These are phyloP conservation scores for Zychaea mexicana DNA, from an alignment of 371 early-diverging fungal species.

Conservation along the genomic window DNA sequence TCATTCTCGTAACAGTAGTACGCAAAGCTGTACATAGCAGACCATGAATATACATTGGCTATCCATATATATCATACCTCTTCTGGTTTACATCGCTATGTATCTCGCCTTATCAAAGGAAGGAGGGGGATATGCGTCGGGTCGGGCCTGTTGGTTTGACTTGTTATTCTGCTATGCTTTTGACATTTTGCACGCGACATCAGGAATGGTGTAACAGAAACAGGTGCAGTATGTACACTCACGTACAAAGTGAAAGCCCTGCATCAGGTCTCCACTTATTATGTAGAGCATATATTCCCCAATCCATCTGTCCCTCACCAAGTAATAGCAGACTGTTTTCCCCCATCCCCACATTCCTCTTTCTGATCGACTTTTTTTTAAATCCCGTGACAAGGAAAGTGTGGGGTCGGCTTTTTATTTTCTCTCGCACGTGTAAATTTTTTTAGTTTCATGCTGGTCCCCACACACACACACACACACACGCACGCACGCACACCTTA, in stretches of 20 bases:
- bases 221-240: neutral
- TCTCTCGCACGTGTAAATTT: neutral
- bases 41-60: too few species aligned
- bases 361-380: neutral
- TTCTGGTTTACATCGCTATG: too few species aligned
- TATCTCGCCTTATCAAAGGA: too few species aligned
- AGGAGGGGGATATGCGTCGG: too few species aligned
- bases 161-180: neutral
- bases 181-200: neutral
- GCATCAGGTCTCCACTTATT: too few species aligned
- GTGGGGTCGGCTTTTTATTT: neutral
- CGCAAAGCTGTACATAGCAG: too few species aligned
- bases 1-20: too few species aligned
- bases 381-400: neutral
- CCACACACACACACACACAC: conserved; percentile 2
- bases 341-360: neutral
- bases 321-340: too few species aligned
- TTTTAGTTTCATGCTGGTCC: neutral
- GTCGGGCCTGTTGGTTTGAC: neutral
- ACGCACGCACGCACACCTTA: too few species aligned
- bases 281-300: neutral
- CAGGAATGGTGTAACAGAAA: neutral
- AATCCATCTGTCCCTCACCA: too few species aligned
- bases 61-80: too few species aligned
- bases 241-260: too few species aligned